Base-by-base conservation (phyloP, 805 yeast genomes). In the Candida saitoana region DNA sequence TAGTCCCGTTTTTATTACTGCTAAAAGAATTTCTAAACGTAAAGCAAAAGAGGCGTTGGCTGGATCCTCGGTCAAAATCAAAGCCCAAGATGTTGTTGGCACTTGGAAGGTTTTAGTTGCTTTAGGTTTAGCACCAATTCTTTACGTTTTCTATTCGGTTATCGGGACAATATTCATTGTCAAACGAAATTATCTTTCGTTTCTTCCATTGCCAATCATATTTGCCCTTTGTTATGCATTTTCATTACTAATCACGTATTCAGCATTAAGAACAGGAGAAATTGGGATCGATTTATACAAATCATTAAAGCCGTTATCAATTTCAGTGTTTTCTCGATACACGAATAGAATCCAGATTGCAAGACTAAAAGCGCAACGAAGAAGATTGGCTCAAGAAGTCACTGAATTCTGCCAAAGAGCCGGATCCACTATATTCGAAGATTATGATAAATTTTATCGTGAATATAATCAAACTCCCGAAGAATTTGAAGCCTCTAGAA, bases 81-180 rank as follows among this genome's bases (percentile, higher is more conserved):
- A 63, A 39, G 74, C 72, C 31, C 60, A 55, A 14, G 74, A 69
- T 51, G 74, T 69, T 18, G 51, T 69, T 36, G 64, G 69, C 5
- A 63, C 73, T 1, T 69, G 74, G 74, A 69, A 69, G 46, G 67
- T 67, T 14, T 47, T 69, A 22, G 73, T 69, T 25, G 73, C 73
- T 0, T 52, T 69, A 38, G 67, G 60, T 1, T 49, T 67, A 25
- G 74, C 74, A 1, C 74, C 74, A 3, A 52, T 57, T 27, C 55
- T 69, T 18, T 68, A 69, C 46, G 59, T 64, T 3, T 63, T 68
- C 36, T 68, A 65, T 51, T 67, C 72, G 2, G 49, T 63, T 7
- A 48, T 65, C 24, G 70, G 67, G 3, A 61, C 66, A 1, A 18
- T 55, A 5, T 36, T 59, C 14, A 47, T 57, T n/a, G 39, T 53